phyloP scores from a whole-genome alignment of 176 grass and related monocot genomes.

The Elaeis guineensis region DNA sequence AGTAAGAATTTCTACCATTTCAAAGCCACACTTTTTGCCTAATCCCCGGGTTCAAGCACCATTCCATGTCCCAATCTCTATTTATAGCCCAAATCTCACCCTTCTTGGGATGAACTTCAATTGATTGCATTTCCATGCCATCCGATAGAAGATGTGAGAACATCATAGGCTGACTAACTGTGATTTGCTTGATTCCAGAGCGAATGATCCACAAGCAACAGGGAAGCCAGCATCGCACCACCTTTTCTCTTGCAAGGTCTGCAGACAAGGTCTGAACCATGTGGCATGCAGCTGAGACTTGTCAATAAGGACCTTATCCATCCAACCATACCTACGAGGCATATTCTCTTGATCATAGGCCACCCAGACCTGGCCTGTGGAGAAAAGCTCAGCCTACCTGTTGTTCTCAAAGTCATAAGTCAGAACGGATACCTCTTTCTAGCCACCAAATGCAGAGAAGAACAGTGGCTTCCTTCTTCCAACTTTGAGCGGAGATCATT shows the following conservation, averaged over 20 bases:
- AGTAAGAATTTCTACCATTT: constrained; percentile 52
- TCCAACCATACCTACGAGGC: constrained; percentile 50
- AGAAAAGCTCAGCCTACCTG: constrained; percentile 22
- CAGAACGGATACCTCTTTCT: constrained; percentile 1
- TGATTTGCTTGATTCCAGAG: constrained; percentile 20
- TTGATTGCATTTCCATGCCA: constrained; percentile 1
- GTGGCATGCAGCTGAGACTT: constrained; percentile 46
- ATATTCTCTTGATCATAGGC: constrained; percentile 48
- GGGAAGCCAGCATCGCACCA: constrained; percentile 48
- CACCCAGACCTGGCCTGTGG: constrained; percentile 55
- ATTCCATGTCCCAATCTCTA: constrained; percentile 54
- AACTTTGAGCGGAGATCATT: too few relatives aligned
- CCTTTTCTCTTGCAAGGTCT: constrained; percentile 41
- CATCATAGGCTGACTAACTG: constrained; percentile 27
- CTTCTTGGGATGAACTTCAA: constrained; percentile 45
- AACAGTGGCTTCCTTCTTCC: too few relatives aligned
- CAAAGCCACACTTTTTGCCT: constrained; percentile 43
- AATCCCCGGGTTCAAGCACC: constrained; percentile 33
- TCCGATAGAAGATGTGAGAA: constrained; percentile 37
- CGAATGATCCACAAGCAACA: constrained; percentile 55
- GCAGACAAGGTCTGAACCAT: constrained; percentile 51
- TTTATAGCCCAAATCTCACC: constrained; percentile 67
- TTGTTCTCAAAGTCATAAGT: constrained; percentile 40
- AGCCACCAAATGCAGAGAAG: too few relatives aligned
- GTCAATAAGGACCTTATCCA: constrained; percentile 33